Conservation (phyloP, 106 monocot genomes). For the Dendrobium catenatum region DNA sequence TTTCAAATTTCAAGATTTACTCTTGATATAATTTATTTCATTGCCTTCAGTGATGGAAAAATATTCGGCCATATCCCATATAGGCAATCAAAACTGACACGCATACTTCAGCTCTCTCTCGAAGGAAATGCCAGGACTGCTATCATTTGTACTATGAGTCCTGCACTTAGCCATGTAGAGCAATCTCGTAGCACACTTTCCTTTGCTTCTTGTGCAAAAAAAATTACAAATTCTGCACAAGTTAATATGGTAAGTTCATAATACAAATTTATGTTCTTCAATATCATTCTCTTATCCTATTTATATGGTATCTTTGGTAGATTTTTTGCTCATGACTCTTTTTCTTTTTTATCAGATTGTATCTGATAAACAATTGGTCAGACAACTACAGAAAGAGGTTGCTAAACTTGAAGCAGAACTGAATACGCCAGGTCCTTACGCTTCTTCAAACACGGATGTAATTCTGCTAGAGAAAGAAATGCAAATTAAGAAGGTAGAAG, state of each 20-base stretch:
- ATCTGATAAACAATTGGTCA: slow-evolving; percentile 89
- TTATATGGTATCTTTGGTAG: background rate
- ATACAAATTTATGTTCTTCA: background rate
- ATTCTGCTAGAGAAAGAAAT: slow-evolving; percentile 73
- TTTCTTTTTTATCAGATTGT: slow-evolving; percentile 43
- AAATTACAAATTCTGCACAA: slow-evolving; percentile 81
- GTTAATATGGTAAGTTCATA: slow-evolving; percentile 70
- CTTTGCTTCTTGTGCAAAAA: slow-evolving; percentile 93
- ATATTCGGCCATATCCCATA: slow-evolving; percentile 86
- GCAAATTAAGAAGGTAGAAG: slow-evolving; percentile 76
- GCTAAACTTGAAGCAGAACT: slow-evolving; percentile 90
- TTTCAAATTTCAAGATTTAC: no score
- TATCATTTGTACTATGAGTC: slow-evolving; percentile 96
- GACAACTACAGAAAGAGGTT: slow-evolving; percentile 83
- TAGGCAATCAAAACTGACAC: slow-evolving; percentile 92
- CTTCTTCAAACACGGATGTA: slow-evolving; percentile 37
- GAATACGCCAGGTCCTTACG: slow-evolving; percentile 55
- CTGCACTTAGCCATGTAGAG: slow-evolving; percentile 78
- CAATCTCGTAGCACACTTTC: slow-evolving; percentile 94
- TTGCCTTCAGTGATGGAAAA: slow-evolving; percentile 48
- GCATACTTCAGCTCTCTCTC: slow-evolving; percentile 84
- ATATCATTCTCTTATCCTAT: background rate
- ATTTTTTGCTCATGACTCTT: background rate
- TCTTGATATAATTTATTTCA: no score
- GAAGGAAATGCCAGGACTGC: slow-evolving; percentile 97